Percentiles rank a stretch among this genome's conserved stretches.
These are phyloP conservation scores for Rubia yunnanensis DNA, from an alignment of 257 asterid genomes.

Conservation along the genomic window DNA sequence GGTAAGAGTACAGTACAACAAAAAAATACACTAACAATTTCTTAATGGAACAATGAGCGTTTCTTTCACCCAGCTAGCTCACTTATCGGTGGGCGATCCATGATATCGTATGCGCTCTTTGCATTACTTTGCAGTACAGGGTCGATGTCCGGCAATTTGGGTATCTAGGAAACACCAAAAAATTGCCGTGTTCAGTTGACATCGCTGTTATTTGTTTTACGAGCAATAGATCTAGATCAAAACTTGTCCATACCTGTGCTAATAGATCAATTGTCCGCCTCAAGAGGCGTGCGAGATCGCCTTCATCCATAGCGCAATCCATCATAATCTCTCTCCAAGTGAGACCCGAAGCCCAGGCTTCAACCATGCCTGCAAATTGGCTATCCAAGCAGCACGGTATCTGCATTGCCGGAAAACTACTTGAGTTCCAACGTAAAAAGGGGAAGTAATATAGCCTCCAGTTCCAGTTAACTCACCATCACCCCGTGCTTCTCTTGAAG, in stretches of 20 bases:
- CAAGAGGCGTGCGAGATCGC: slow-evolving; percentile 91
- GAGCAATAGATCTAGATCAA: neutral
- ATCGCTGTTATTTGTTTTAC: neutral
- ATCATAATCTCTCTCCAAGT: slow-evolving; percentile 98
- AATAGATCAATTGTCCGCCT: slow-evolving; percentile 84
- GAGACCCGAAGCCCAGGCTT: slow-evolving; percentile 99
- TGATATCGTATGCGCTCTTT: slow-evolving; percentile 70
- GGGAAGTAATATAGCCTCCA: neutral
- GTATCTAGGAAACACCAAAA: slow-evolving; percentile 42
- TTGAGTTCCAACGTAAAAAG: slow-evolving; percentile 3
- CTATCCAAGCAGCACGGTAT: slow-evolving; percentile 90
- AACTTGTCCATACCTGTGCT: slow-evolving; percentile 73
- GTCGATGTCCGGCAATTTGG: slow-evolving; percentile 83
- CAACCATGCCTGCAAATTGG: slow-evolving; percentile 94
- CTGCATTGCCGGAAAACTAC: slow-evolving; percentile 29
- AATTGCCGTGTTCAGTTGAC: neutral
- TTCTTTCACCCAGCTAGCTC: slow-evolving; percentile 60
- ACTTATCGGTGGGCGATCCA: slow-evolving; percentile 97
- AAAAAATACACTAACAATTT: too few species aligned
- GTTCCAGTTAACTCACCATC: slow-evolving; percentile 37
- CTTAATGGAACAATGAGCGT: too few species aligned
- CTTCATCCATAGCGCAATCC: slow-evolving; percentile 99
- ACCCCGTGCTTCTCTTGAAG: slow-evolving; percentile 95
- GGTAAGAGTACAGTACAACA: too few species aligned
- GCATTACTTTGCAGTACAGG: slow-evolving; percentile 75